These are phyloP conservation scores for Alternaria solani DNA, from an alignment of 2,329 filamentous ascomycete species.

Conservation along the genomic window DNA sequence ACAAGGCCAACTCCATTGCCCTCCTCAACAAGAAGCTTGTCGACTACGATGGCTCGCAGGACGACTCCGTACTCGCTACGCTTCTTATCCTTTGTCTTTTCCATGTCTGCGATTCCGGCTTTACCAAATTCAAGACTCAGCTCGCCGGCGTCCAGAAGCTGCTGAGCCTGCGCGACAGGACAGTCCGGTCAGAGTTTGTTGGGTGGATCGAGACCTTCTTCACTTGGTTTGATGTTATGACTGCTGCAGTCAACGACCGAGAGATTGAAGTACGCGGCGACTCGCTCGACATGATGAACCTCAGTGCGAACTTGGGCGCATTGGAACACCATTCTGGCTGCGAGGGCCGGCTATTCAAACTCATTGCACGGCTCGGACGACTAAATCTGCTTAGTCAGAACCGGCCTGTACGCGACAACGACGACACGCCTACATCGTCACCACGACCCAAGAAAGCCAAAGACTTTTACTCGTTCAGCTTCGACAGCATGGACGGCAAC, in stretches of 20 bases:
- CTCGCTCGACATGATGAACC: slow-evolving; percentile 69
- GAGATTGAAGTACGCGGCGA: slow-evolving; percentile 78
- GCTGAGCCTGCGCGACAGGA: slow-evolving; percentile 74
- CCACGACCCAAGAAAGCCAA: slow-evolving; percentile 45
- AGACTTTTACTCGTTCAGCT: slow-evolving; percentile 63
- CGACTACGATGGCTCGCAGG: slow-evolving; percentile 75
- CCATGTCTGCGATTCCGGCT: slow-evolving; percentile 90
- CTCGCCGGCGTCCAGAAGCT: slow-evolving; percentile 94
- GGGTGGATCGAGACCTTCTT: slow-evolving; percentile 94
- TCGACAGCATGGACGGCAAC: slow-evolving; percentile 71
- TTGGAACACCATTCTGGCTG: slow-evolving; percentile 88
- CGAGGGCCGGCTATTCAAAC: slow-evolving; percentile 84
- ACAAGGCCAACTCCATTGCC: slow-evolving; percentile 83
- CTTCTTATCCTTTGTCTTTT: slow-evolving; percentile 89
- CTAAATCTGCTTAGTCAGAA: slow-evolving; percentile 84
- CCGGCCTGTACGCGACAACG: slow-evolving; percentile 55
- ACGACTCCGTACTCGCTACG: slow-evolving; percentile 88
- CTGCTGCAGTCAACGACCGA: slow-evolving; percentile 88
- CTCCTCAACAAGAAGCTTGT: slow-evolving; percentile 85
- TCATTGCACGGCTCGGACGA: slow-evolving; percentile 82
- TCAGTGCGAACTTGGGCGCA: slow-evolving; percentile 73
- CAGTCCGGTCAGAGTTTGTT: slow-evolving; percentile 70
- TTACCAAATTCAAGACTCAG: slow-evolving; percentile 92
- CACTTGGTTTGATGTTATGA: slow-evolving; percentile 93
- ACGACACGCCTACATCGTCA: slow-evolving; percentile 45